phyloP scores from a whole-genome alignment of 306 rosid genomes.

The Calophaca sinica region DNA sequence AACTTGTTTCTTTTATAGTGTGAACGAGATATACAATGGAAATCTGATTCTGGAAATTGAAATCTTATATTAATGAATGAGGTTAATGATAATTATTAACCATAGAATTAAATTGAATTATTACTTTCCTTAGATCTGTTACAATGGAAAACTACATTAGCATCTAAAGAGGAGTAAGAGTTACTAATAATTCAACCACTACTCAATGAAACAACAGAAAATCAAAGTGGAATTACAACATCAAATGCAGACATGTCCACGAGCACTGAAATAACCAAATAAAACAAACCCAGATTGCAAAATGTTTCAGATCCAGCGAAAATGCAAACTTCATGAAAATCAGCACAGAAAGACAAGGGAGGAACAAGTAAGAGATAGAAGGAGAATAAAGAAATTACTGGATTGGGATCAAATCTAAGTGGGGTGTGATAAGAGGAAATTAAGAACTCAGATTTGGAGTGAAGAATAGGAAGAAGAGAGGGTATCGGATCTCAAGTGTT shows the following conservation, averaged over 20 bases:
- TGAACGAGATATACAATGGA: too few relatives aligned
- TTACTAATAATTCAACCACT: conserved; percentile 8
- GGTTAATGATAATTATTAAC: conserved; percentile 16
- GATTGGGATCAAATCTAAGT: conserved; percentile 38
- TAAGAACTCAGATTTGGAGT: conserved; percentile 44
- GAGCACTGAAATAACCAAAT: conserved; percentile 19
- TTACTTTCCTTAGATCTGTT: conserved; percentile 31
- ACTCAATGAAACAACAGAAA: conserved; percentile 18
- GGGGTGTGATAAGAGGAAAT: conserved; percentile 33
- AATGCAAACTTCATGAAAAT: conserved; percentile 17
- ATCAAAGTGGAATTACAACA: conserved; percentile 15
- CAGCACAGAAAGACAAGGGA: background rate
- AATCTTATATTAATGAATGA: conserved; percentile 29
- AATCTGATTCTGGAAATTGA: conserved; percentile 14
- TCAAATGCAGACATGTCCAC: conserved; percentile 21
- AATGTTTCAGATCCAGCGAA: conserved; percentile 41
- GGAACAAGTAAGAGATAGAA: background rate
- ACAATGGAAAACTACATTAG: conserved; percentile 9
- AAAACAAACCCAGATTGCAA: conserved; percentile 41
- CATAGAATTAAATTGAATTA: conserved; percentile 3
- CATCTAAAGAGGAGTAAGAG: conserved; percentile 5
- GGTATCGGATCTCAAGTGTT: conserved; percentile 43
- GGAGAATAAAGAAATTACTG: conserved; percentile 36
- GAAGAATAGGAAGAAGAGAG: conserved; percentile 21
- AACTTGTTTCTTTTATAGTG: too few relatives aligned